These are phyloP conservation scores for Cercospora sojina DNA, from an alignment of 2,329 filamentous ascomycete species.

Conservation along the genomic window DNA sequence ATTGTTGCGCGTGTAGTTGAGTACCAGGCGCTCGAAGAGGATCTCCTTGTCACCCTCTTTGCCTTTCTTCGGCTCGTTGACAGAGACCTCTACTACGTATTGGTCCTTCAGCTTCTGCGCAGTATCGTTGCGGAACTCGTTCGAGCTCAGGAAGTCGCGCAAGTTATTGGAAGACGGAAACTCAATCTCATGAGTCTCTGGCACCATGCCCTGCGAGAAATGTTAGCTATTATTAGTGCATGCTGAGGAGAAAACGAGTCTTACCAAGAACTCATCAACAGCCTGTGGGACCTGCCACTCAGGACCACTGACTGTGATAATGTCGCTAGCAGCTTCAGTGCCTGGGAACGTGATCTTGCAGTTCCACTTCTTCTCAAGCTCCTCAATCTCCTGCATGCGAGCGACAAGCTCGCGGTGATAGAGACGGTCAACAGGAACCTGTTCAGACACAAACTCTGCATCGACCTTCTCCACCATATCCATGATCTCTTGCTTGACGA, in stretches of 20 bases:
- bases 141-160: slow-evolving; percentile 76
- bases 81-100: slow-evolving; percentile 83
- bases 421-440: slow-evolving; percentile 87
- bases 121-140: slow-evolving; percentile 77
- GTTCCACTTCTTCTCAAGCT: slow-evolving; percentile 98
- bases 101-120: slow-evolving; percentile 82
- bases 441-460: slow-evolving; percentile 93
- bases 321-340: slow-evolving; percentile 94
- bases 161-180: slow-evolving; percentile 74
- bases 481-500: slow-evolving; percentile 98
- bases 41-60: slow-evolving; percentile 43
- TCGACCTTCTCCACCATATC: slow-evolving; percentile 99
- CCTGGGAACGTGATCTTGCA: slow-evolving; percentile 99
- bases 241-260: slow-evolving; percentile 24
- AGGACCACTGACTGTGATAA: slow-evolving; percentile 91
- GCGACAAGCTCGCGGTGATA: slow-evolving; percentile 93
- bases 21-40: slow-evolving; percentile 49
- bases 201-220: slow-evolving; percentile 76
- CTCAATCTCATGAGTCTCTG: slow-evolving; percentile 88
- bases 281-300: slow-evolving; percentile 98
- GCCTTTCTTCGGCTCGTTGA: slow-evolving; percentile 55
- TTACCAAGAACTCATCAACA: slow-evolving; percentile 86
- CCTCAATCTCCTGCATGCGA: slow-evolving; percentile 84
- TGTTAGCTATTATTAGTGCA: slow-evolving; percentile 35
- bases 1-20: slow-evolving; percentile 88